Evolutionary conservation across 169 alveolate species (phyloP).

Genomic region (Toxoplasma gondii): DNA sequence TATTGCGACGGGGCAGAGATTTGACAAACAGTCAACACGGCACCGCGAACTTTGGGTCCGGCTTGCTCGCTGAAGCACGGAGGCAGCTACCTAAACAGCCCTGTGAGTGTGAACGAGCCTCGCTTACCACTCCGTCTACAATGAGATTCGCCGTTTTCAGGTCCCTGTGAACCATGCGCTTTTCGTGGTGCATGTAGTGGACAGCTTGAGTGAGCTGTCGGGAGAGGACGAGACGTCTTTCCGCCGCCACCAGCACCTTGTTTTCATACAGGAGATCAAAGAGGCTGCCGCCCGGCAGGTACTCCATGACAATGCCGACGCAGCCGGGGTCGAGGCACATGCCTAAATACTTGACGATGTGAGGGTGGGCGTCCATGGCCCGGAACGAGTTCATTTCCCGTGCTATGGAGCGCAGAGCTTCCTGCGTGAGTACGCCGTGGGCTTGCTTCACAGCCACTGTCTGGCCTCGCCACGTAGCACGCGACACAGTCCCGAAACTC

Average conservation of each 20-base stretch:
- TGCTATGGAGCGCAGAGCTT: conserved; percentile 79
- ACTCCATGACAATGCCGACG: conserved; percentile 79
- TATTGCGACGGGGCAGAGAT: no score
- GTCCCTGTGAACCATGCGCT: conserved; percentile 81
- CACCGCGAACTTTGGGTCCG: no score
- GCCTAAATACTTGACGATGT: conserved; percentile 78
- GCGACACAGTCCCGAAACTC: conserved; percentile 77
- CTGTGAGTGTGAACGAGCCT: no score
- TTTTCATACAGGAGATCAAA: conserved; percentile 78
- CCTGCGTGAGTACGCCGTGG: conserved; percentile 72
- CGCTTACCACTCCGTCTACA: conserved; percentile 73
- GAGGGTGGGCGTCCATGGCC: conserved; percentile 73
- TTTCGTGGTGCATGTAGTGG: conserved; percentile 75
- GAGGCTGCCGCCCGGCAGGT: conserved; percentile 77
- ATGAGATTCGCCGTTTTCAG: conserved; percentile 82
- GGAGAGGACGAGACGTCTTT: conserved; percentile 73
- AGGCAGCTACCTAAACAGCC: no score
- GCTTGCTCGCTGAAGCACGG: no score
- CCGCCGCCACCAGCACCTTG: conserved; percentile 74
- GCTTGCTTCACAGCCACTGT: conserved; percentile 76
- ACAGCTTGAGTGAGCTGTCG: conserved; percentile 79
- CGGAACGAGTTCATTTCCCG: conserved; percentile 82
- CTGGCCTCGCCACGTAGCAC: conserved; percentile 73
- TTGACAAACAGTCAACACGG: no score
- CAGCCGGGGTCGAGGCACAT: conserved; percentile 80